phyloP scores from a whole-genome alignment of 345 rosid genomes.

The Aquilaria malaccensis region DNA sequence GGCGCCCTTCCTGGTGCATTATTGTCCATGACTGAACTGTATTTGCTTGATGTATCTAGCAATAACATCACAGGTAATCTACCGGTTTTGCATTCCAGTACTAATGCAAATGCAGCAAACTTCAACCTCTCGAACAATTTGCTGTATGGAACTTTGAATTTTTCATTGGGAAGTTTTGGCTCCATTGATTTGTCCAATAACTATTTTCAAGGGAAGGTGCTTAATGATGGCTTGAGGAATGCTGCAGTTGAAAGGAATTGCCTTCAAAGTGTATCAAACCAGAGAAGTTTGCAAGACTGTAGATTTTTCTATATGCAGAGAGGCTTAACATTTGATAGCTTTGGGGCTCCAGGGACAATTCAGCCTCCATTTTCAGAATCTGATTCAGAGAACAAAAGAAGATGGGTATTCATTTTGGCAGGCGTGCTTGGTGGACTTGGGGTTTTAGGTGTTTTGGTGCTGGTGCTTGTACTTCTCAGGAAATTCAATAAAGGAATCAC shows the following conservation, averaged over 20 bases:
- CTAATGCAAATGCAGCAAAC: constrained; percentile 21
- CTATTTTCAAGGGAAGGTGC: constrained; percentile 68
- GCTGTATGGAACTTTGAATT: constrained; percentile 54
- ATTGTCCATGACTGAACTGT: constrained; percentile 41
- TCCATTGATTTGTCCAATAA: constrained; percentile 61
- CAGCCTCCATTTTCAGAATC: constrained; percentile 15
- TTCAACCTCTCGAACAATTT: constrained; percentile 67
- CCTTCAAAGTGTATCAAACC: constrained; percentile 36
- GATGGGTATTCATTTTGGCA: constrained; percentile 35
- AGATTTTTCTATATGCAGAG: constrained; percentile 36
- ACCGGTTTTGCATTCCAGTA: constrained; percentile 22
- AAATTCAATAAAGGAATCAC: constrained; percentile 20
- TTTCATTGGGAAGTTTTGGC: constrained; percentile 32
- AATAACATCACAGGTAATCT: constrained; percentile 51
- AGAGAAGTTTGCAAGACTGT: constrained; percentile 45
- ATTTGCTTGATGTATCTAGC: constrained; percentile 47
- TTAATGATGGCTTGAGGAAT: constrained; percentile 24
- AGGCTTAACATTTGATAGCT: constrained; percentile 40
- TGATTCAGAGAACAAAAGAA: constrained; percentile 23
- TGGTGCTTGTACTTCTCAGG: constrained; percentile 29
- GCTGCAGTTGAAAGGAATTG: constrained; percentile 46
- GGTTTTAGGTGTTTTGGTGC: constrained; percentile 29
- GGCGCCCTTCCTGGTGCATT: constrained; percentile 40
- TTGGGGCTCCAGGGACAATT: constrained; percentile 26
- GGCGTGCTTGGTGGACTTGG: constrained; percentile 50